Evolutionary conservation across 2,329 filamentous ascomycete genomes (phyloP).

Genomic region (Hypocrella siamensis): DNA sequence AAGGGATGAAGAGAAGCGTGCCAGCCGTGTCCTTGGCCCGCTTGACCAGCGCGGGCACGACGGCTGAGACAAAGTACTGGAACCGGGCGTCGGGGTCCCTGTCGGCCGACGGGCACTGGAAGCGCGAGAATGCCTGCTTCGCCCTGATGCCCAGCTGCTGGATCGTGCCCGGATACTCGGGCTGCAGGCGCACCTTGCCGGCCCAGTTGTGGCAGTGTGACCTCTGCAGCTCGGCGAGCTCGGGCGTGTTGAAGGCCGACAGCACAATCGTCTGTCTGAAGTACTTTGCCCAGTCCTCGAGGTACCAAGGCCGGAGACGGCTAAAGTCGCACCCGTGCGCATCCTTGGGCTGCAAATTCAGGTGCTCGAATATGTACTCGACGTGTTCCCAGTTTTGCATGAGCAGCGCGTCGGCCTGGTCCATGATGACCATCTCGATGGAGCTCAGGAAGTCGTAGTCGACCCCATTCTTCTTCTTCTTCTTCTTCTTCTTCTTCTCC

Average conservation of each 20-base stretch:
- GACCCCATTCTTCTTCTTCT: constrained; percentile 28
- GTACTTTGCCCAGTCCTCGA: constrained; percentile 69
- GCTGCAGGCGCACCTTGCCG: constrained; percentile 61
- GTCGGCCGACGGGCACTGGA: constrained; percentile 53
- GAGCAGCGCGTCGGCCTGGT: constrained; percentile 81
- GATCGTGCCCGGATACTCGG: constrained; percentile 55
- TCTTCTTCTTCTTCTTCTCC: constrained; percentile 34
- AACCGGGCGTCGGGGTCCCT: constrained; percentile 80
- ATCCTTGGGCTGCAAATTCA: constrained; percentile 82
- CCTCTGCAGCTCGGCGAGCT: constrained; percentile 67
- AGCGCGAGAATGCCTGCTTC: constrained; percentile 81
- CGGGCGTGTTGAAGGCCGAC: constrained; percentile 73
- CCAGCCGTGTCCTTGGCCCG: constrained; percentile 48
- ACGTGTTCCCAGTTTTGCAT: constrained; percentile 99
- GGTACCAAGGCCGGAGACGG: constrained; percentile 78
- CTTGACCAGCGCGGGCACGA: constrained; percentile 61
- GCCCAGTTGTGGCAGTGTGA: constrained; percentile 64
- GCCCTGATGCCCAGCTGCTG: constrained; percentile 56
- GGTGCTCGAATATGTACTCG: constrained; percentile 76
- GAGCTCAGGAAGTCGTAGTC: constrained; percentile 90
- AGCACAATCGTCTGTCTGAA: constrained; percentile 77
- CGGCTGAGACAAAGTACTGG: constrained; percentile 71
- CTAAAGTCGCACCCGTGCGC: constrained; percentile 88
- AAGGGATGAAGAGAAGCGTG: constrained; percentile 77
- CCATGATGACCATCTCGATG: constrained; percentile 77